Percentiles rank a stretch among this genome's conserved stretches.
These are phyloP conservation scores for Backusella liffmaniae DNA, from an alignment of 192 early-diverging fungal genomes.

Conservation along the genomic window DNA sequence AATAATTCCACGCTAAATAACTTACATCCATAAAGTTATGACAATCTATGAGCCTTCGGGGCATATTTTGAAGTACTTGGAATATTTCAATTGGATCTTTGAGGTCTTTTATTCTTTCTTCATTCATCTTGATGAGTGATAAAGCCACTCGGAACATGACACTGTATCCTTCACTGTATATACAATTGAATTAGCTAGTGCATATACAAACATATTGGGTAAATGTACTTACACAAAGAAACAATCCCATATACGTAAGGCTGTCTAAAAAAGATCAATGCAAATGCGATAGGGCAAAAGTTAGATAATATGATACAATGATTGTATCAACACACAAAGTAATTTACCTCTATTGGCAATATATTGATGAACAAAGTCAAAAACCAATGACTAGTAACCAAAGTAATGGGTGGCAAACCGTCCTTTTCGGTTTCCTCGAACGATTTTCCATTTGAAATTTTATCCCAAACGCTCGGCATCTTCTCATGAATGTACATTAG, in stretches of 20 bases:
- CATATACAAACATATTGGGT: background rate
- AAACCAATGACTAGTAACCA: constrained; percentile 82
- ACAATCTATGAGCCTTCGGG: constrained; percentile 56
- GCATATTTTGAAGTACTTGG: constrained; percentile 56
- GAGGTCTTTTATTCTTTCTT: constrained; percentile 54
- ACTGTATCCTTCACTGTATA: constrained; percentile 53
- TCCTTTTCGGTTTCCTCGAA: constrained; percentile 43
- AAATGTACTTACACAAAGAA: constrained; percentile 45
- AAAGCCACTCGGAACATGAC: constrained; percentile 71
- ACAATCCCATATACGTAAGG: constrained; percentile 63
- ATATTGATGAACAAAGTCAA: constrained; percentile 74
- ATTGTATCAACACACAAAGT: background rate
- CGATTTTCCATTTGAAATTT: constrained; percentile 38
- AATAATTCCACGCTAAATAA: background rate
- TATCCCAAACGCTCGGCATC: constrained; percentile 46
- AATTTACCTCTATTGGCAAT: constrained; percentile 49
- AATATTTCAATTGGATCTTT: constrained; percentile 58
- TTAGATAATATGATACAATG: background rate
- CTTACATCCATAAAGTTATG: constrained; percentile 54
- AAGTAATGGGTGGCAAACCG: constrained; percentile 60
- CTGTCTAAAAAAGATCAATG: constrained; percentile 23
- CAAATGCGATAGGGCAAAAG: background rate
- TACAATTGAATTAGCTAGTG: background rate
- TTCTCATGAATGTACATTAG: constrained; percentile 49
- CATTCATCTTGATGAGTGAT: constrained; percentile 64